Percentiles rank a stretch among this genome's conserved stretches.
phyloP scores from a whole-genome alignment of 495 filamentous ascomycete species.

The Aspergillus affinis region DNA sequence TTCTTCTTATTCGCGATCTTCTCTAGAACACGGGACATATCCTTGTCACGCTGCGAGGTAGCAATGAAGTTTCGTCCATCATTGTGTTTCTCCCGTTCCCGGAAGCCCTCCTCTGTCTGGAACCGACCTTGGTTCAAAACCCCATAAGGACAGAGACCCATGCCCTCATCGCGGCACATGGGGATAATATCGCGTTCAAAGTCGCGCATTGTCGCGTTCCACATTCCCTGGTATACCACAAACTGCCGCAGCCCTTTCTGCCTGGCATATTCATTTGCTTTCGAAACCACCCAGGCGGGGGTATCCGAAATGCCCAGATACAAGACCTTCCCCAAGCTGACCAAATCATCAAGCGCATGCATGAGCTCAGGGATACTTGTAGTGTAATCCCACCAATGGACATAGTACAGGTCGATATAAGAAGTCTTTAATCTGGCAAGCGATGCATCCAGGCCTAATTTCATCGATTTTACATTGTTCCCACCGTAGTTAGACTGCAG shows the following conservation, averaged over 20 bases:
- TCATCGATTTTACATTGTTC: constrained; percentile 58
- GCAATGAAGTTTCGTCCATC: constrained; percentile 32
- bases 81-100: constrained; percentile 28
- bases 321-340: constrained; percentile 62
- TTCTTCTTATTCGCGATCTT: constrained; percentile 54
- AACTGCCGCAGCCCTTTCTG: constrained; percentile 64
- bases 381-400: constrained; percentile 68
- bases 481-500: constrained; percentile 54
- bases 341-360: constrained; percentile 62
- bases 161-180: constrained; percentile 65
- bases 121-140: constrained; percentile 64
- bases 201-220: constrained; percentile 60
- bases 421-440: constrained; percentile 60
- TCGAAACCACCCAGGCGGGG: constrained; percentile 68
- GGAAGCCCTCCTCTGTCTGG: constrained; percentile 39
- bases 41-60: constrained; percentile 42
- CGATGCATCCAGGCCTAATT: constrained; percentile 49
- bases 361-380: constrained; percentile 68
- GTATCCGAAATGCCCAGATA: constrained; percentile 70
- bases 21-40: constrained; percentile 58
- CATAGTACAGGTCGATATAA: constrained; percentile 62
- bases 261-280: constrained; percentile 66
- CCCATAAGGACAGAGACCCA: constrained; percentile 67
- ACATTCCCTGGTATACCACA: constrained; percentile 65
- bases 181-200: constrained; percentile 71